phyloP scores from a whole-genome alignment of 768 basidiomycete species.

The Mycena chlorophos region DNA sequence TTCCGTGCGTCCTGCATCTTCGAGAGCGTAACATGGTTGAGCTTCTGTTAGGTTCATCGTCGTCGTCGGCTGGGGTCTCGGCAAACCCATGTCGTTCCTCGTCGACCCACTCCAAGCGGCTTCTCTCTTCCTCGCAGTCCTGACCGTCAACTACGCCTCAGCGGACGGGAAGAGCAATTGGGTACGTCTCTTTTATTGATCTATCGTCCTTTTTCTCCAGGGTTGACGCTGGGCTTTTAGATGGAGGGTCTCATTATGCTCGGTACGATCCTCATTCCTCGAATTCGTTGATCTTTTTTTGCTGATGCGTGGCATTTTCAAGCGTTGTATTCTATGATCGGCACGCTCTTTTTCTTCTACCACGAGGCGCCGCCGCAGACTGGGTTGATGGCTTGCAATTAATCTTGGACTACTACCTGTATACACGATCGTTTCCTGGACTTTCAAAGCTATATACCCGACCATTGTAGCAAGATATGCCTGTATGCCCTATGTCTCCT shows the following conservation, averaged over 20 bases:
- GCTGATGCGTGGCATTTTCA: background rate
- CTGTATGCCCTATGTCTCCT: too few relatives aligned
- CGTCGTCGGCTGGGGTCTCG: constrained; percentile 61
- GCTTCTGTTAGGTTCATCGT: constrained; percentile 46
- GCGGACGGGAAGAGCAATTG: constrained; percentile 63
- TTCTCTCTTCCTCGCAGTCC: constrained; percentile 43
- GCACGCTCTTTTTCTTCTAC: constrained; percentile 44
- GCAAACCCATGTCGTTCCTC: constrained; percentile 58
- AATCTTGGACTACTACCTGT: too few relatives aligned
- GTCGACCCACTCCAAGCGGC: constrained; percentile 73
- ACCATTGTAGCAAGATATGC: too few relatives aligned
- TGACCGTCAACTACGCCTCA: constrained; percentile 65
- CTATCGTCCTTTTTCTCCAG: background rate
- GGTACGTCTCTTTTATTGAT: constrained; percentile 4
- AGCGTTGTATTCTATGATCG: constrained; percentile 55
- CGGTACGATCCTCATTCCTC: constrained; percentile 36
- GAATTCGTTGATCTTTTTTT: background rate
- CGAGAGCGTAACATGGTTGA: background rate
- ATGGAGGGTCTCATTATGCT: constrained; percentile 62
- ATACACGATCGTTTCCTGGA: too few relatives aligned
- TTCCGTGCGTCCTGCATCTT: constrained; percentile 41
- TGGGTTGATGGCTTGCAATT: too few relatives aligned
- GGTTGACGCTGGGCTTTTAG: background rate
- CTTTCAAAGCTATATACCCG: too few relatives aligned
- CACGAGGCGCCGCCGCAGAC: background rate